A percentile compares a stretch with the other conserved stretches of the same genome.
phyloP scores from a whole-genome alignment of 2,329 filamentous ascomycete genomes.

The Colletotrichum sp. region DNA sequence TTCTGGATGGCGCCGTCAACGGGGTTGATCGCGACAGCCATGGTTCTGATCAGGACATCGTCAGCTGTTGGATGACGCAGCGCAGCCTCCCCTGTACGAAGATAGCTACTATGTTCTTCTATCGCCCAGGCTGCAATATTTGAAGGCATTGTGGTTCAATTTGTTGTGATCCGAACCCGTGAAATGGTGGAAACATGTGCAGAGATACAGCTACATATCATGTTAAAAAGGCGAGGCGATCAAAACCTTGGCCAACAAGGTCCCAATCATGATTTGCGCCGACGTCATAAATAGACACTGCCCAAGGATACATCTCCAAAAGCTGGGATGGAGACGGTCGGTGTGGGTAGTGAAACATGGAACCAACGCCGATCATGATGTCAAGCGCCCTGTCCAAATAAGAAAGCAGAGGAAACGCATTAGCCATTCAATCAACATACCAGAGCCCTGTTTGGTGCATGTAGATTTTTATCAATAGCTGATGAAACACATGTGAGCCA shows the following conservation, averaged over 20 bases:
- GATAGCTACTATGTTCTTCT: not conserved
- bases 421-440: not conserved
- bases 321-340: not conserved
- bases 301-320: not conserved
- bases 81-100: not conserved
- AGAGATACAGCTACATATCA: not conserved
- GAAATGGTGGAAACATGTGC: rapidly evolving
- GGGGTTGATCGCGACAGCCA: not conserved
- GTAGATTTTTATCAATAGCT: rapidly evolving
- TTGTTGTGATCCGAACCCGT: not conserved
- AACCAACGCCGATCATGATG: not conserved
- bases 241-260: not conserved
- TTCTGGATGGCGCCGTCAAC: not conserved
- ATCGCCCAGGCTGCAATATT: not conserved
- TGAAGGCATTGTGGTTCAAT: not conserved
- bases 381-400: not conserved
- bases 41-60: not conserved
- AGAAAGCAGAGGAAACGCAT: not conserved
- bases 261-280: not conserved
- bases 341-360: not conserved
- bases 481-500: not conserved
- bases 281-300: not conserved
- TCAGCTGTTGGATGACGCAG: not conserved
- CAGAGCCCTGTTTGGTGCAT: not conserved
- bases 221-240: not conserved